A percentile compares a stretch with the other conserved stretches of the same genome.
phyloP scores from a whole-genome alignment of 179 eudicot species.

The Sideroxylon spinosum region DNA sequence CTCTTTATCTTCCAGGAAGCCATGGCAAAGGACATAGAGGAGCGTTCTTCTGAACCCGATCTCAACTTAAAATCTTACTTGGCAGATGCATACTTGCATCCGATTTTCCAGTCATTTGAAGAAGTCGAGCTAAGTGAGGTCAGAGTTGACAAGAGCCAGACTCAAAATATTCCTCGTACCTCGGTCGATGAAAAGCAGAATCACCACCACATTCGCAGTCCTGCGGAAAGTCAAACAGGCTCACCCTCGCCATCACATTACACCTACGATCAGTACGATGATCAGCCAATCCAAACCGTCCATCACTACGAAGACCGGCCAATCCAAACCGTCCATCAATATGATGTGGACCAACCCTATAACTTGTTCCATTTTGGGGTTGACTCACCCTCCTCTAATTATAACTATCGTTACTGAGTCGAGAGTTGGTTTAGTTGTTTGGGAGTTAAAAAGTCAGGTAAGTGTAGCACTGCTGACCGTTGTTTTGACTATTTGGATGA shows the following conservation, averaged over 20 bases:
- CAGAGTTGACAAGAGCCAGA: conserved; percentile 41
- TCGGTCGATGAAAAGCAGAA: background rate
- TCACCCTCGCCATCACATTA: conserved; percentile 23
- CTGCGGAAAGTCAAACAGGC: conserved; percentile 22
- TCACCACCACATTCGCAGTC: conserved; percentile 29
- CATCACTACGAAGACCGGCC: conserved; percentile 19
- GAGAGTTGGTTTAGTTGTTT: background rate
- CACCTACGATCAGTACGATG: conserved; percentile 7
- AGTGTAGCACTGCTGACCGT: conserved; percentile 8
- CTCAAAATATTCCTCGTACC: conserved; percentile 29
- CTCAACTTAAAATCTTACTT: conserved; percentile 52
- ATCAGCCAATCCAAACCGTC: conserved; percentile 15
- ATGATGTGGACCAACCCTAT: conserved; percentile 9
- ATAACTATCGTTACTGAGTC: conserved; percentile 19
- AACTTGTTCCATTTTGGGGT: conserved; percentile 26
- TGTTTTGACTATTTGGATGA: background rate
- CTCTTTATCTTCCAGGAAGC: conserved; percentile 58
- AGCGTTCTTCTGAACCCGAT: conserved; percentile 43
- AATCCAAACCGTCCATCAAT: conserved; percentile 13
- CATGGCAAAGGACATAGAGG: conserved; percentile 64
- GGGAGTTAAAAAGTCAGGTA: background rate
- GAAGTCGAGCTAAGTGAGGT: conserved; percentile 68
- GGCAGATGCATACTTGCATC: conserved; percentile 82
- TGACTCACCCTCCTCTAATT: conserved; percentile 22
- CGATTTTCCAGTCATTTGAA: conserved; percentile 71